Base-by-base conservation (phyloP, 2,329 filamentous ascomycete genomes). In the Aspergillus pseudoviridinutans region DNA sequence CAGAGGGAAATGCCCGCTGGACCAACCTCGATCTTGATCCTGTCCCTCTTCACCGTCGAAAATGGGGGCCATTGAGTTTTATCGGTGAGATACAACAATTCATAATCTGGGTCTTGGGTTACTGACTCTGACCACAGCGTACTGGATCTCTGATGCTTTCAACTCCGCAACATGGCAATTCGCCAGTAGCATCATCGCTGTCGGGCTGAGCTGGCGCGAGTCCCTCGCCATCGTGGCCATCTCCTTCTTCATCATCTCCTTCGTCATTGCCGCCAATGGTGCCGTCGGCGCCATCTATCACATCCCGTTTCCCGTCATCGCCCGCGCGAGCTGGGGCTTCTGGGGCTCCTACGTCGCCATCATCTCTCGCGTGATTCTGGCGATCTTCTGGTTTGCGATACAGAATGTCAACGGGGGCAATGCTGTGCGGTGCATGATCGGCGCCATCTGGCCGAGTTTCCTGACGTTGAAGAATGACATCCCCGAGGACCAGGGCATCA, bases 381-480 rank as follows among this genome's bases (percentile, higher is more conserved):
- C 82, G 4, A 68, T 84, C 20, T 84, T 85, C 70, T 85, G 83
- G 87, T 84, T 88, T 54, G 84, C 85, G 0, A 87, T 89, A 50
- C 85, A 88, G 62, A 84, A 82, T 44, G 84, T 84, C 58, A 87
- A 86, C 61, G 86, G 86, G 0, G 84, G 81, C 0, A 82, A 83
- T 56, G 76, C 78, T 0, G 75, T 83, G 8, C 73, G 74, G 4
- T 78, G 80, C 47, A 82, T 83, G 71, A 71, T 84, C 14, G 77
- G 77, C 7, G 81, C 82, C 1, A 84, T 85, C 61, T 80, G 76
- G 76, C 76, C 76, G 2, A 74, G 71, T 14, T 78, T 71, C 54
- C 61, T 70, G 49, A 58, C 61, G 1, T 52, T 79, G n/a, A 61
- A 64, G 9, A 78, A 79, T 57, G 54, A 57, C 25, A 74, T 80